These are phyloP conservation scores for Solanum hybrid DNA, from an alignment of 305 asterid species.

Conservation along the genomic window DNA sequence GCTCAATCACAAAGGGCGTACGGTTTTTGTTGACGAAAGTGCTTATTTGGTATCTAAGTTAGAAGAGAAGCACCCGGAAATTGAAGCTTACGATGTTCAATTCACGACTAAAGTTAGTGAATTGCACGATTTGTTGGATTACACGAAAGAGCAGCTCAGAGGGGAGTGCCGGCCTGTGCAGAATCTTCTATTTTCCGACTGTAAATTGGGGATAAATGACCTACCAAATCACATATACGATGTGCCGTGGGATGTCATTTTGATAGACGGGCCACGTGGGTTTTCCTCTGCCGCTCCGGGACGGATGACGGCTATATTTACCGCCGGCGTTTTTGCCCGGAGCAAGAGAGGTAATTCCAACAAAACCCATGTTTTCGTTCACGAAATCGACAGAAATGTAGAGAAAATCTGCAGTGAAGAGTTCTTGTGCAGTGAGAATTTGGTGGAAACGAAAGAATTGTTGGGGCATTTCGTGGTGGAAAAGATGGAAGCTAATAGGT, in stretches of 20 bases:
- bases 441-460: conserved; percentile 27
- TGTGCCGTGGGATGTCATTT: conserved; percentile 63
- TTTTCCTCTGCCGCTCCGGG: conserved; percentile 47
- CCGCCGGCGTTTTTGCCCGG: conserved; percentile 69
- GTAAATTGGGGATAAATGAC: conserved; percentile 65
- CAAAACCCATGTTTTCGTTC: conserved; percentile 59
- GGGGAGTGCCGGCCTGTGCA: conserved; percentile 66
- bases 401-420: conserved; percentile 51
- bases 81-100: conserved; percentile 73
- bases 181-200: conserved; percentile 66
- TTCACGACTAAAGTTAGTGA: conserved; percentile 56
- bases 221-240: conserved; percentile 79
- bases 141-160: conserved; percentile 28
- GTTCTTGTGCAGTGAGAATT: conserved; percentile 47
- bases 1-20: conserved; percentile 62
- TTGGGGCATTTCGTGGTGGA: conserved; percentile 67
- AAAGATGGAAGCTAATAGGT: conserved; percentile 24
- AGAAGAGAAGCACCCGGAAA: conserved; percentile 42
- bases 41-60: conserved; percentile 34
- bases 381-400: conserved; percentile 44
- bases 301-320: conserved; percentile 53
- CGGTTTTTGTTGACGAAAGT: conserved; percentile 60
- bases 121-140: conserved; percentile 35
- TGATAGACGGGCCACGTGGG: conserved; percentile 66
- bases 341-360: conserved; percentile 38